Conservation (phyloP, 257 asterid species). For the Cruciata laevipes region DNA sequence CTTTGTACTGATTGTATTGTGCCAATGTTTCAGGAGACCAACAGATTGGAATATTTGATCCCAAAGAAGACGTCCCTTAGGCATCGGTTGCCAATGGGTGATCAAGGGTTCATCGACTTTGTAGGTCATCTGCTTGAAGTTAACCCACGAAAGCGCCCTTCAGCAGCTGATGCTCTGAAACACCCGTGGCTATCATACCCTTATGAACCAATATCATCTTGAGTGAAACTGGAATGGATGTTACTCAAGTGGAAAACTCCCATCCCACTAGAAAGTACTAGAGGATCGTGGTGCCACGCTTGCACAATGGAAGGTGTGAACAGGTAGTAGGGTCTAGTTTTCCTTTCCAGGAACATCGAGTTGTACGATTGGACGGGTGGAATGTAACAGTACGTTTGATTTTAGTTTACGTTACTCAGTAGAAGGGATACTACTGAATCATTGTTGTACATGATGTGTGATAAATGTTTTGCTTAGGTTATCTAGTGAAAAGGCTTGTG, state of each 20-base stretch:
- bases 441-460: slow-evolving; percentile 74
- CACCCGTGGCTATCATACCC: slow-evolving; percentile 98
- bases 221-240: slow-evolving; percentile 17
- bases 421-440: slow-evolving; percentile 29
- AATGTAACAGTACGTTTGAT: slow-evolving; percentile 44
- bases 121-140: slow-evolving; percentile 79
- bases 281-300: slow-evolving; percentile 16
- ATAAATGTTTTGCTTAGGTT: slow-evolving; percentile 32
- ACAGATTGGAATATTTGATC: slow-evolving; percentile 77
- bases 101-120: slow-evolving; percentile 91
- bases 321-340: slow-evolving; percentile 17
- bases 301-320: slow-evolving; percentile 29
- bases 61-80: slow-evolving; percentile 93
- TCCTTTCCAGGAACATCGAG: slow-evolving; percentile 25
- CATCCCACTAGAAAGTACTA: background rate
- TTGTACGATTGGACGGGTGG: slow-evolving; percentile 31
- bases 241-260: slow-evolving; percentile 9
- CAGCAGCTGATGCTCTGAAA: slow-evolving; percentile 87
- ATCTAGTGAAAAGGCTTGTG: slow-evolving; percentile 44
- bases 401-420: slow-evolving; percentile 18
- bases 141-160: slow-evolving; percentile 77
- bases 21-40: slow-evolving; percentile 56
- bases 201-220: slow-evolving; percentile 91
- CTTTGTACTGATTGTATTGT: background rate
- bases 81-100: slow-evolving; percentile 96